Percentiles rank a stretch among this genome's conserved stretches.
phyloP scores from a whole-genome alignment of 331 rosid species.

The Telfairia occidentalis region DNA sequence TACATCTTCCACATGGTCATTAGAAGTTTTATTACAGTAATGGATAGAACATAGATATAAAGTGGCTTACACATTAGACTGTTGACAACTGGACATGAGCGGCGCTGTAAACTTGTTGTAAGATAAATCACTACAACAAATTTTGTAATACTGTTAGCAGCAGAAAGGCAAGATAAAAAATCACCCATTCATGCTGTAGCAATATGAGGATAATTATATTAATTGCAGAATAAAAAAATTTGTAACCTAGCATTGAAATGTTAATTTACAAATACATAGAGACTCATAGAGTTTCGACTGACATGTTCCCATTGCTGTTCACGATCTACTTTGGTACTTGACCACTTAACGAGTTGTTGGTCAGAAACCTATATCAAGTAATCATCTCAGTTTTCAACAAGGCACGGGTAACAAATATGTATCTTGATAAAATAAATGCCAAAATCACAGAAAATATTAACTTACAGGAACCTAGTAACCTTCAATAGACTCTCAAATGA shows the following conservation, averaged over 20 bases:
- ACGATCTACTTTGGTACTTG: slow-evolving; percentile 36
- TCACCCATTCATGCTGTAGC: not conserved
- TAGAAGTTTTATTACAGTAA: not conserved
- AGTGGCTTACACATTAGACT: slow-evolving; percentile 37
- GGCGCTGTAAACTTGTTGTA: slow-evolving; percentile 48
- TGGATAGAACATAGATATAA: not conserved
- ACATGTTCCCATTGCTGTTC: slow-evolving; percentile 18
- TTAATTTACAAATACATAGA: not conserved
- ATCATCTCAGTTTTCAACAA: not conserved
- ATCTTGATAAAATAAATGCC: no score
- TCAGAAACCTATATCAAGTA: slow-evolving; percentile 43
- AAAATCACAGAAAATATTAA: not conserved
- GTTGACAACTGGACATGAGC: slow-evolving; percentile 16
- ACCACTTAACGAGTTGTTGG: slow-evolving; percentile 51
- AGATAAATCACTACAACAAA: slow-evolving; percentile 55
- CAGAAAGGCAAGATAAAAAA: not conserved
- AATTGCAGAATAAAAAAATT: not conserved
- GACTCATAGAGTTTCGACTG: not conserved
- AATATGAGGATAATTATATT: not conserved
- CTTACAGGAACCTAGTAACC: slow-evolving; percentile 31
- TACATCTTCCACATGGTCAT: not conserved
- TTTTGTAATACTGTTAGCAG: not conserved
- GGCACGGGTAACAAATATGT: not conserved
- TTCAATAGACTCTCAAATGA: slow-evolving; percentile 11
- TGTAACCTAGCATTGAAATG: not conserved